Evolutionary conservation across 2,329 filamentous ascomycete genomes (phyloP), one percentile per base, ranked within the genome.

Genomic region (Lizonia empirigonia): DNA sequence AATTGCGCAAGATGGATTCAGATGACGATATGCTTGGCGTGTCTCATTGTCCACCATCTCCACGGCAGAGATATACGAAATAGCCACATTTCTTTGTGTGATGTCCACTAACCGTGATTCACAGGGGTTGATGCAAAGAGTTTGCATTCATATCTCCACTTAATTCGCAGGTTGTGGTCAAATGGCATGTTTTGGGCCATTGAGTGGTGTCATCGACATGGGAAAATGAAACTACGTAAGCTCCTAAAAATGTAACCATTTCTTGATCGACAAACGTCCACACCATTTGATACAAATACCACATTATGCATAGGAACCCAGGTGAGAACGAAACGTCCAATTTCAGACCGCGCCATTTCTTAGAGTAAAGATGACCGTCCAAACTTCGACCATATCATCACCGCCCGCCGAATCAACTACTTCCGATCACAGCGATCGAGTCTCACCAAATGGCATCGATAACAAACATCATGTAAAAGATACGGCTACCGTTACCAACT

Each of bases 1-100:
- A 34, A 52, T 55, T 44, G 44, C 47, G 42, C 26, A 24, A 51
- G 34, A 34, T 45, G 26, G 33, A 48, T 35, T 4, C 48, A 48
- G 39, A 55, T 55, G 47, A 50, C 53, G 53, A 55, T 42, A 55
- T 55, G 44, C 53, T 55, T 55, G 41, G 53, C 53, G 35, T 48
- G 34, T 42, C 32, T 36, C 53, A 51, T 48, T 23, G 33, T 37
- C 19, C 42, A 45, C 6, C 42, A 45, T 30, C 33, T 50, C 45
- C 45, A 44, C 44, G 44, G 38, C 37, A 40, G 8, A 24, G 8
- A 13, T 13, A 12, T 33, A 20, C 45, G 24, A 50, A 46, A 38
- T 37, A 24, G 29, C 15, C 20, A 22, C n/a, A 27, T 29, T 12
- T 27, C 20, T 34, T 54, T 46, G 37, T 46, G 51, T 54, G 45